These are phyloP conservation scores for Nigrospora oryzae DNA, from an alignment of 2,329 filamentous ascomycete genomes.

Conservation along the genomic window DNA sequence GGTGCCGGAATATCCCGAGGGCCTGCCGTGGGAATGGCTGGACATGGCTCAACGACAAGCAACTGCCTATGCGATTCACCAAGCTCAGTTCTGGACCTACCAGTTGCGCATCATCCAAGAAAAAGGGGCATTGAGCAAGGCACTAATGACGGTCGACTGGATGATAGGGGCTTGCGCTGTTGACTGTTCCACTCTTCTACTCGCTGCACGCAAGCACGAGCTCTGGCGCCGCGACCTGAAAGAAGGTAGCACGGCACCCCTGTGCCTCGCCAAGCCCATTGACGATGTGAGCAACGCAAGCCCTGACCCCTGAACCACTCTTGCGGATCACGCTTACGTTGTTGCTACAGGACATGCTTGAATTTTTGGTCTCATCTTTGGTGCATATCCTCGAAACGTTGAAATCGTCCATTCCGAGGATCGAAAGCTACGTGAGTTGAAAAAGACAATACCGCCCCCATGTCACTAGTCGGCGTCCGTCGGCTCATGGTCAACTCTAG, in stretches of 20 bases:
- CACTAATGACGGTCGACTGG: constrained; percentile 5
- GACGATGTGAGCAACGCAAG: background rate
- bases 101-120: constrained; percentile 2
- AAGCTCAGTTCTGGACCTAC: constrained; percentile 5
- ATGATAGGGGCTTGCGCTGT: constrained; percentile 6
- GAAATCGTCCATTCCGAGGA: constrained; percentile 1
- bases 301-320: too few species aligned
- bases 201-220: constrained; percentile 2
- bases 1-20: background rate
- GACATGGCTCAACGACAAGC: constrained; percentile 1
- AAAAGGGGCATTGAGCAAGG: background rate
- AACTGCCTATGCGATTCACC: constrained; percentile 4
- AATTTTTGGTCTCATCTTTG: constrained; percentile 1
- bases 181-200: constrained; percentile 1
- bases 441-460: background rate
- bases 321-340: too few species aligned
- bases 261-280: constrained; percentile 2
- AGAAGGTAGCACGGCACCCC: constrained; percentile 3
- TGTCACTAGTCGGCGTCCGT: too few species aligned
- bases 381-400: constrained; percentile 2
- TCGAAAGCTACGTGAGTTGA: constrained; percentile 3
- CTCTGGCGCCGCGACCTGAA: constrained; percentile 4
- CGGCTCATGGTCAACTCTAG: background rate
- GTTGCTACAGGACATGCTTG: background rate
- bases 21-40: constrained; percentile 1